Conservation (phyloP, 768 basidiomycete species). For the Lepiota venenata region DNA sequence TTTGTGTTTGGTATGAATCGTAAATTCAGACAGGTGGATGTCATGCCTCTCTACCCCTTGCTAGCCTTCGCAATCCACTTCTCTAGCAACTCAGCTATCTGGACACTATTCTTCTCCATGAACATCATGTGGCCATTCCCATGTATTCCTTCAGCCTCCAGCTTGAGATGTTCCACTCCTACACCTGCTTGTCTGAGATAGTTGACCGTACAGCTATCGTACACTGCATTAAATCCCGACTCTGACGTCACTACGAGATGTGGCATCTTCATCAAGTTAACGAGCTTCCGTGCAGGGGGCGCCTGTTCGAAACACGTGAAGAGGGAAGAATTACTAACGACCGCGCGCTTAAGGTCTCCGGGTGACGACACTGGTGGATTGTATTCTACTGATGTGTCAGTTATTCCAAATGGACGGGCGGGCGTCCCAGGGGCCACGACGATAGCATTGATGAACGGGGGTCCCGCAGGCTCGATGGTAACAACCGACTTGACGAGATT, state of each 20-base stretch:
- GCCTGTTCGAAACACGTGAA: slow-evolving; percentile 42
- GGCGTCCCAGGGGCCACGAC: slow-evolving; percentile 30
- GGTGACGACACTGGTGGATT: slow-evolving; percentile 37
- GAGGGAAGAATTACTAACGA: slow-evolving; percentile 24
- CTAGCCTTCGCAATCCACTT: slow-evolving; percentile 26
- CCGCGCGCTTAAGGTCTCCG: slow-evolving; percentile 28
- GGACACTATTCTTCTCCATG: slow-evolving; percentile 46
- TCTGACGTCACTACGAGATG: slow-evolving; percentile 48
- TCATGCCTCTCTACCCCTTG: no score
- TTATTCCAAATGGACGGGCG: slow-evolving; percentile 43
- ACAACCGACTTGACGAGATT: slow-evolving; percentile 42
- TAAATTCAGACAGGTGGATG: no score
- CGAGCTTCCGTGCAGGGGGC: slow-evolving; percentile 36
- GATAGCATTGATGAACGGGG: slow-evolving; percentile 41
- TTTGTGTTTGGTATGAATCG: no score
- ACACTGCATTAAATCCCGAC: slow-evolving; percentile 46
- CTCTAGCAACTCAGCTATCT: slow-evolving; percentile 37
- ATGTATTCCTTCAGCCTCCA: slow-evolving; percentile 41
- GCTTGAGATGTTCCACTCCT: slow-evolving; percentile 34
- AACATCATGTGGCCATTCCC: slow-evolving; percentile 59
- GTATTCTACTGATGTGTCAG: slow-evolving; percentile 43
- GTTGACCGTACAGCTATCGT: slow-evolving; percentile 41
- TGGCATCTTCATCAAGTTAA: slow-evolving; percentile 41
- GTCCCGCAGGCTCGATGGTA: slow-evolving; percentile 47
- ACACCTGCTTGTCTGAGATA: slow-evolving; percentile 45